phyloP scores from a whole-genome alignment of 75 land plant species.

The Cupressus sempervirens region DNA sequence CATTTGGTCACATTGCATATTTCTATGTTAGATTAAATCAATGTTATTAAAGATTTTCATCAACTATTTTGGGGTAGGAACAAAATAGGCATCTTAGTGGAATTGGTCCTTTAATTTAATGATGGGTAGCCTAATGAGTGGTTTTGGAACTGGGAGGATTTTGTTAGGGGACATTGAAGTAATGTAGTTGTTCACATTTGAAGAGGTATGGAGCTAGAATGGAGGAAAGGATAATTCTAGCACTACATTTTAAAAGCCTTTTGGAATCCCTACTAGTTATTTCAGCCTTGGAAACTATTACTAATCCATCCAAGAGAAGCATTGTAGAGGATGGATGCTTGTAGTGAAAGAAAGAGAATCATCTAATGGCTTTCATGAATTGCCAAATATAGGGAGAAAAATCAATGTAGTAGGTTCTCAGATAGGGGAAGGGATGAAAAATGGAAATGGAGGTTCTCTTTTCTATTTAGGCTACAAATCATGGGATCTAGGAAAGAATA shows the following conservation, averaged over 20 bases:
- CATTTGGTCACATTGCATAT: background rate
- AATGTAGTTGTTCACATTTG: slow-evolving; percentile 17
- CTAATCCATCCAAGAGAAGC: slow-evolving; percentile 13
- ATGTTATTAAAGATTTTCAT: background rate
- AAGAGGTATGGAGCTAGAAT: slow-evolving; percentile 23
- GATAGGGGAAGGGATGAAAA: too few species aligned
- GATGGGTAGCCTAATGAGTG: slow-evolving; percentile 6
- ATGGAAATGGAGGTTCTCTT: too few species aligned
- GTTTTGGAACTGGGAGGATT: slow-evolving; percentile 25
- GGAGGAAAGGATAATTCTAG: slow-evolving; percentile 23
- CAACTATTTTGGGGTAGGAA: background rate
- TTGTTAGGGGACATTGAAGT: slow-evolving; percentile 26
- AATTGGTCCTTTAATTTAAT: background rate
- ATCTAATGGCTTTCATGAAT: background rate
- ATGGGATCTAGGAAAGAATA: too few species aligned
- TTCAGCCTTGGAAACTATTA: slow-evolving; percentile 18
- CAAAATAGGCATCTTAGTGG: background rate
- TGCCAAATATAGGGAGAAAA: too few species aligned
- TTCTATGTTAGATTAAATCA: background rate
- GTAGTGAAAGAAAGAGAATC: slow-evolving; percentile 21
- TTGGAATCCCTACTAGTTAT: slow-evolving; percentile 21
- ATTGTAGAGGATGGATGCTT: slow-evolving; percentile 18
- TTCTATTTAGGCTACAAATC: too few species aligned
- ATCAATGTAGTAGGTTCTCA: too few species aligned
- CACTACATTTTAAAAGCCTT: slow-evolving; percentile 33